These are phyloP conservation scores for Coemansia erecta DNA, from an alignment of 192 early-diverging fungal species.

Conservation along the genomic window DNA sequence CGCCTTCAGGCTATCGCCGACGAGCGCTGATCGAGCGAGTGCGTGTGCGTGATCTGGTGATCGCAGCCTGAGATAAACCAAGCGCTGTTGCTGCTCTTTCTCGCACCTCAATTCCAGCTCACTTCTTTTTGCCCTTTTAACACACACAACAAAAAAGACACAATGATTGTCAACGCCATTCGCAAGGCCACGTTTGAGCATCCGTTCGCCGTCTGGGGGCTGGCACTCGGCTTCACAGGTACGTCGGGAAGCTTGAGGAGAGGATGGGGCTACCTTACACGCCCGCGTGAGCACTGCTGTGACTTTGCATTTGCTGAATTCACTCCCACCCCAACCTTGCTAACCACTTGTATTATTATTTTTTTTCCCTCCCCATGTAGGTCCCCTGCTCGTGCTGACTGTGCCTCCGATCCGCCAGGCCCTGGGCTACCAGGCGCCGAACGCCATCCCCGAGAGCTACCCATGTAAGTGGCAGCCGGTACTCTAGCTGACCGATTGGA, in stretches of 20 bases:
- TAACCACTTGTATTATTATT: neutral
- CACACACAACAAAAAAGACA: no score
- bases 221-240: slow-evolving; percentile 46
- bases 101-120: no score
- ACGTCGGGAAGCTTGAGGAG: no score
- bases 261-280: neutral
- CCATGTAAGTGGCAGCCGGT: slow-evolving; percentile 29
- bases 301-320: neutral
- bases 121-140: slow-evolving; percentile 3
- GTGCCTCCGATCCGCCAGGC: slow-evolving; percentile 35
- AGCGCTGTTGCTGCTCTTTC: no score
- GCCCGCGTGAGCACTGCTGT: neutral
- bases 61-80: neutral
- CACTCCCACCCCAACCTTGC: no score
- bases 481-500: neutral
- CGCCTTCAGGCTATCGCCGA: no score
- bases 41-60: neutral
- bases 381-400: slow-evolving; percentile 33
- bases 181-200: slow-evolving; percentile 44
- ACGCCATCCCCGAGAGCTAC: slow-evolving; percentile 32
- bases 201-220: slow-evolving; percentile 49
- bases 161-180: slow-evolving; percentile 36
- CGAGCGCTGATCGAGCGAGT: neutral
- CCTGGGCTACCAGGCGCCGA: slow-evolving; percentile 30
- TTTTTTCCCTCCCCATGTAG: slow-evolving; percentile 21